Percentiles rank a stretch among this genome's conserved stretches.
Conservation (phyloP, 345 rosid species). For the Pugionium cornutum region DNA sequence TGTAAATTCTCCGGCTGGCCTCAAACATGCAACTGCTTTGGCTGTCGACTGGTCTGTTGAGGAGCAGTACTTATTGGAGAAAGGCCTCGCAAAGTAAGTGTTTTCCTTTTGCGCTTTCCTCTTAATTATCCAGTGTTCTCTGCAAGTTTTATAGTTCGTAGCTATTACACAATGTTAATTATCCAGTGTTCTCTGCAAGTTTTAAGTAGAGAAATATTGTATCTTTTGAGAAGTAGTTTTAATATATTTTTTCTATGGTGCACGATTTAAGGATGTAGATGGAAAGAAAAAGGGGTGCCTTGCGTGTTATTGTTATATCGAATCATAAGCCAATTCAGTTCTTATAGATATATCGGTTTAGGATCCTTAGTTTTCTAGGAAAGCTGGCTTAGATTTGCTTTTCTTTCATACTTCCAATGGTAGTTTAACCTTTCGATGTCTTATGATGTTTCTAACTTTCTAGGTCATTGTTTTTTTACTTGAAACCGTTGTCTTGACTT, state of each 20-base stretch:
- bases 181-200: neutral
- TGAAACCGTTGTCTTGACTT: constrained; percentile 13
- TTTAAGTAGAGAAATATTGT: neutral
- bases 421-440: neutral
- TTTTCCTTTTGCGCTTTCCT: neutral
- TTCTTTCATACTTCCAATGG: neutral
- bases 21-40: constrained; percentile 54
- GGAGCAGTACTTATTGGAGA: constrained; percentile 73
- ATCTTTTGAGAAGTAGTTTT: neutral
- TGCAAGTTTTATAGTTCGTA: neutral
- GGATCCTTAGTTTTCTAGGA: neutral
- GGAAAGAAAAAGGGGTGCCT: neutral
- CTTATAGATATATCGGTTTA: neutral
- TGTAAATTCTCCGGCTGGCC: constrained; percentile 32
- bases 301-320: neutral
- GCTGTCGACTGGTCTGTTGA: constrained; percentile 87
- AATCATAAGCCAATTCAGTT: constrained; percentile 12
- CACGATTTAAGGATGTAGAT: constrained; percentile 13
- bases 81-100: constrained; percentile 68
- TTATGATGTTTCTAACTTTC: neutral
- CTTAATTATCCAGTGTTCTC: neutral
- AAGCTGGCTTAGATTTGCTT: constrained; percentile 1
- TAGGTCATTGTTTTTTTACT: neutral
- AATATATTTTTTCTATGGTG: neutral
- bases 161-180: constrained; percentile 14